These are phyloP conservation scores for Asterochloris erici DNA, from an alignment of 139 green algal genomes.

Conservation along the genomic window DNA sequence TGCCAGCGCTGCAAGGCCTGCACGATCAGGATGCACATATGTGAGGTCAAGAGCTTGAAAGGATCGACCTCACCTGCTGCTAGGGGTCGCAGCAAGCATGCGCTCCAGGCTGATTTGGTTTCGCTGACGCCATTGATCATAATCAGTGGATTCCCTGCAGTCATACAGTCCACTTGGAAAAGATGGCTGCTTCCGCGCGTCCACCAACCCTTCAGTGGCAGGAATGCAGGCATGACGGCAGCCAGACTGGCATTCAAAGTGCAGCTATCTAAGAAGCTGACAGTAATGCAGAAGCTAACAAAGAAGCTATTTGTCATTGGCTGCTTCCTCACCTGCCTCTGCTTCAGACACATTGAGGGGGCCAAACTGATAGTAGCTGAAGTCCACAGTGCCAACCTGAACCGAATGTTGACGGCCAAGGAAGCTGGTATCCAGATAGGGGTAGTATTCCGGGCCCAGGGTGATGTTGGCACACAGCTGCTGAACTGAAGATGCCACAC, in stretches of 20 bases:
- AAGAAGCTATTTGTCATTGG: too few species aligned
- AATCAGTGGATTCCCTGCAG: background rate
- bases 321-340: background rate
- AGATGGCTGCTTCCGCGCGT: too few species aligned
- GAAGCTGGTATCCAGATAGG: background rate
- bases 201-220: too few species aligned
- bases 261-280: too few species aligned
- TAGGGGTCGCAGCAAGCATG: background rate
- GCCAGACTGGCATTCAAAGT: too few species aligned
- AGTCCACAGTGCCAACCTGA: constrained; percentile 2
- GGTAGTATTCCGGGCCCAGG: background rate
- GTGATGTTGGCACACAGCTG: background rate
- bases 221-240: too few species aligned
- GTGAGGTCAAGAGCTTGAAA: background rate
- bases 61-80: background rate
- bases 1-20: background rate
- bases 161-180: background rate
- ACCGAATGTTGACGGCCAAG: background rate
- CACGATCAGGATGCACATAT: background rate
- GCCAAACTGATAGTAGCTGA: constrained; percentile 12
- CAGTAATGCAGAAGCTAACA: too few species aligned
- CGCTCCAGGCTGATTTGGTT: constrained; percentile 2
- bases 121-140: background rate
- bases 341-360: background rate
- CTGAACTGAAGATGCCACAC: background rate